A percentile compares a stretch with the other conserved stretches of the same genome.
Conservation (phyloP, 768 basidiomycete species). For the Rhizopogon vesiculosus region DNA sequence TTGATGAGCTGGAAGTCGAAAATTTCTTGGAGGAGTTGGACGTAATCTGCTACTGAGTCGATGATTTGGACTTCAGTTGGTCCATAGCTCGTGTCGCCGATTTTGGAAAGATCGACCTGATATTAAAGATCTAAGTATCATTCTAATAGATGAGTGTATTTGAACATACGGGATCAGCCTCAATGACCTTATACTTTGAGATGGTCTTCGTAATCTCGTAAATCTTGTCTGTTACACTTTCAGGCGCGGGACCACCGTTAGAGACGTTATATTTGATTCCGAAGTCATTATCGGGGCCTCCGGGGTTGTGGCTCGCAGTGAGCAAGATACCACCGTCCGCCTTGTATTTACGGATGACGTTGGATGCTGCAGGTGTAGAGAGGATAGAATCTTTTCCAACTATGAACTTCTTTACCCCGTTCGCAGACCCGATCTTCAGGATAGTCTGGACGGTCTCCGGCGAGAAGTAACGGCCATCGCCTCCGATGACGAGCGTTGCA, state of each 20-base stretch:
- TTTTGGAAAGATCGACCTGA: constrained; percentile 80
- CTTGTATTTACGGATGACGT: constrained; percentile 93
- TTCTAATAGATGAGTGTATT: not conserved
- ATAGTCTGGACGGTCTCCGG: constrained; percentile 87
- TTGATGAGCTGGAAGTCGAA: constrained; percentile 96
- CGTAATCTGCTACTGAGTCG: constrained; percentile 90
- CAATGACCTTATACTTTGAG: constrained; percentile 77
- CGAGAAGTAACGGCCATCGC: constrained; percentile 93
- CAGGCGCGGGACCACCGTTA: constrained; percentile 97
- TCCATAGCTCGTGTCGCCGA: constrained; percentile 77
- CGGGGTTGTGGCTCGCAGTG: constrained; percentile 97
- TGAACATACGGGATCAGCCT: constrained; percentile 63
- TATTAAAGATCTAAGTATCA: not conserved
- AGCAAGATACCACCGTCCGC: constrained; percentile 95
- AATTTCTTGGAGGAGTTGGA: constrained; percentile 77
- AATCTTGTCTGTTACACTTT: constrained; percentile 94
- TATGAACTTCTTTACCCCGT: constrained; percentile 89
- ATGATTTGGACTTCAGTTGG: constrained; percentile 85
- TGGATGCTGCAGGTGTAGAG: constrained; percentile 96
- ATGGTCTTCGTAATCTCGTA: constrained; percentile 89
- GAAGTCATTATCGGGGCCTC: constrained; percentile 97
- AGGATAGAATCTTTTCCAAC: constrained; percentile 88
- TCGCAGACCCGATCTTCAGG: constrained; percentile 90
- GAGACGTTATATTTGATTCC: constrained; percentile 99
- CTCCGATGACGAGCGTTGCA: constrained; percentile 89